Conservation (phyloP, 1,284 basidiomycete genomes). For the Golubevia sp. region DNA sequence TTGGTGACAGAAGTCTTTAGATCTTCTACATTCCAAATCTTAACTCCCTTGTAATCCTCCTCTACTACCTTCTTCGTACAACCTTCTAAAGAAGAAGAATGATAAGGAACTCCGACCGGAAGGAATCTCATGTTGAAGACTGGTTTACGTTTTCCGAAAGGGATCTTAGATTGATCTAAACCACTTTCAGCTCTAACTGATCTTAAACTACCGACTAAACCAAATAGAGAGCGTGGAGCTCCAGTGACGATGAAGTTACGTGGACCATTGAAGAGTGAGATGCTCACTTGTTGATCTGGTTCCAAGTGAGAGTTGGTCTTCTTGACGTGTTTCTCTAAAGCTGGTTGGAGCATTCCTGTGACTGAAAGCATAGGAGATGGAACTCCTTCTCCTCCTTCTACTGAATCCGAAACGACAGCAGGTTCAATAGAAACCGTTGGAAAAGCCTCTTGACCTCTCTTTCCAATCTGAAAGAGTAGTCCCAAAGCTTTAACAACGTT, state of each 20-base stretch:
- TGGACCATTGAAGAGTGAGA: slow-evolving; percentile 90
- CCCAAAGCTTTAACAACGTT: slow-evolving; percentile 83
- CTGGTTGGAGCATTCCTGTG: slow-evolving; percentile 71
- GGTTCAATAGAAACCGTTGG: slow-evolving; percentile 91
- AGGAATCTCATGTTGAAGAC: slow-evolving; percentile 92
- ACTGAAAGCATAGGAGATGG: slow-evolving; percentile 94
- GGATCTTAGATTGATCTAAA: slow-evolving; percentile 87
- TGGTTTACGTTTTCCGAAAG: slow-evolving; percentile 91
- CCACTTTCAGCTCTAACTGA: slow-evolving; percentile 85
- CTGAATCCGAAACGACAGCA: slow-evolving; percentile 79
- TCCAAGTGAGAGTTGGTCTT: slow-evolving; percentile 87
- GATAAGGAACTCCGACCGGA: slow-evolving; percentile 91
- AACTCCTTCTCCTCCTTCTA: slow-evolving; percentile 88
- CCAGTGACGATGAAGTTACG: slow-evolving; percentile 92
- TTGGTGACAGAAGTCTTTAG: slow-evolving; percentile 85
- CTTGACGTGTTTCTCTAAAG: slow-evolving; percentile 79
- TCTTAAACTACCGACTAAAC: slow-evolving; percentile 85
- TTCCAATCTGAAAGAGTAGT: slow-evolving; percentile 91
- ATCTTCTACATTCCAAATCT: slow-evolving; percentile 75
- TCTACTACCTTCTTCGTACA: slow-evolving; percentile 76
- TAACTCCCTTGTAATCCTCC: slow-evolving; percentile 69
- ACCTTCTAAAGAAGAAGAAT: slow-evolving; percentile 81
- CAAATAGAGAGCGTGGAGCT: slow-evolving; percentile 86
- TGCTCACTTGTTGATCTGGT: slow-evolving; percentile 75
- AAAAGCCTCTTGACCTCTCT: slow-evolving; percentile 91